Evolutionary conservation across 371 early-diverging fungal genomes (phyloP).

Genomic region (Rhizomucor miehei): DNA sequence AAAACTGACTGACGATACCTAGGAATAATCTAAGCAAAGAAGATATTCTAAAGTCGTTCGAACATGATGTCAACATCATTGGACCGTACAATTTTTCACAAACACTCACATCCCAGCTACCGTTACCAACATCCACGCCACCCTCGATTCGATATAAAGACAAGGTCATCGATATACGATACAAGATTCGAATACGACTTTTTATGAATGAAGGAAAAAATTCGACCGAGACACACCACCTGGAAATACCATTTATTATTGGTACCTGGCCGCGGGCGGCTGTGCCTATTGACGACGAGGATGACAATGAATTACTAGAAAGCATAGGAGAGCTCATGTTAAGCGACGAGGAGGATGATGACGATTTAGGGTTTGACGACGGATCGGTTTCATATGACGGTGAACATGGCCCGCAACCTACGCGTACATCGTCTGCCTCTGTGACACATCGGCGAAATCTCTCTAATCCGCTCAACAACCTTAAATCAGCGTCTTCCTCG

Average conservation of each 20-base stretch:
- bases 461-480: slow-evolving; percentile 3
- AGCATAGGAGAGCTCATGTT: slow-evolving; percentile 8
- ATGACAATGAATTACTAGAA: slow-evolving; percentile 25
- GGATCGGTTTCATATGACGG: too few relatives aligned
- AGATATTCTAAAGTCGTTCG: slow-evolving; percentile 16
- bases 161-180: slow-evolving; percentile 34
- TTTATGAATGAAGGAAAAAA: slow-evolving; percentile 13
- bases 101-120: slow-evolving; percentile 22
- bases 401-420: too few relatives aligned
- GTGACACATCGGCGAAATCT: slow-evolving; percentile 5
- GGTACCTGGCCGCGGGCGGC: slow-evolving; percentile 48
- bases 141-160: slow-evolving; percentile 40
- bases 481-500: slow-evolving; percentile 8
- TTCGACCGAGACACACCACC: slow-evolving; percentile 3
- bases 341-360: slow-evolving; percentile 17
- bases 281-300: slow-evolving; percentile 48
- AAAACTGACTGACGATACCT: neutral
- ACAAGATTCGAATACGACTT: slow-evolving; percentile 26
- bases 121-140: slow-evolving; percentile 46
- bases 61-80: slow-evolving; percentile 19
- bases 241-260: slow-evolving; percentile 41
- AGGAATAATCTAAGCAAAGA: slow-evolving; percentile 17
- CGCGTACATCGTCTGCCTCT: too few relatives aligned
- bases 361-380: neutral
- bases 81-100: slow-evolving; percentile 21